Conservation (phyloP, 495 filamentous ascomycete genomes). For the Viridothelium virens region DNA sequence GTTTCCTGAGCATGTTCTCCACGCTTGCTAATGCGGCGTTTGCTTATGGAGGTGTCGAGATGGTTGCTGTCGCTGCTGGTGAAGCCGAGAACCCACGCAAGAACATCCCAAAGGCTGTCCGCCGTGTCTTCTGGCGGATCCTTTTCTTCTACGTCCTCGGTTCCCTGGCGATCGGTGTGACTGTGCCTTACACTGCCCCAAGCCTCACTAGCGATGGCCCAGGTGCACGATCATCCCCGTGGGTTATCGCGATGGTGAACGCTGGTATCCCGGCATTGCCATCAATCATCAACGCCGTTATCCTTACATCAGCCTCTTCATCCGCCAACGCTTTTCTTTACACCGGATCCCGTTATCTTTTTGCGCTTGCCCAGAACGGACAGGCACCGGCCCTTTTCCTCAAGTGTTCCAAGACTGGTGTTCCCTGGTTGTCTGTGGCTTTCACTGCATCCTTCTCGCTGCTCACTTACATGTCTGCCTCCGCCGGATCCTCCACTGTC, state of each 20-base stretch:
- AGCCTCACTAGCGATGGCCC: slow-evolving; percentile 38
- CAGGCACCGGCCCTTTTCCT: slow-evolving; percentile 56
- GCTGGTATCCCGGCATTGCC: slow-evolving; percentile 60
- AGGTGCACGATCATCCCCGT: slow-evolving; percentile 59
- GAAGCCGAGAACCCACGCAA: slow-evolving; percentile 71
- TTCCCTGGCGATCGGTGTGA: slow-evolving; percentile 51
- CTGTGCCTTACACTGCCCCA: slow-evolving; percentile 38
- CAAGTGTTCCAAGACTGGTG: slow-evolving; percentile 48
- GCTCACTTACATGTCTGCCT: slow-evolving; percentile 55
- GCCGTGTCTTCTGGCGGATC: slow-evolving; percentile 80
- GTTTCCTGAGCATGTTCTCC: slow-evolving; percentile 34
- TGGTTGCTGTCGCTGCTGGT: slow-evolving; percentile 66
- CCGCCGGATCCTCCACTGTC: slow-evolving; percentile 40
- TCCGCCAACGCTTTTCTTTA: slow-evolving; percentile 75
- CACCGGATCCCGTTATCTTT: slow-evolving; percentile 70
- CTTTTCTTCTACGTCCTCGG: slow-evolving; percentile 67
- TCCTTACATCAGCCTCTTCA: slow-evolving; percentile 59
- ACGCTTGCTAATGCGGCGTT: slow-evolving; percentile 37
- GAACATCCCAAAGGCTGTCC: slow-evolving; percentile 69
- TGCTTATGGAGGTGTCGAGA: slow-evolving; percentile 54
- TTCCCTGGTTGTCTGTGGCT: slow-evolving; percentile 53
- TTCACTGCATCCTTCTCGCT: slow-evolving; percentile 48
- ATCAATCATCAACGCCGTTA: slow-evolving; percentile 68
- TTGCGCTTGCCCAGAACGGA: slow-evolving; percentile 56
- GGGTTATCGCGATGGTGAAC: slow-evolving; percentile 54